Evolutionary conservation across 108 stramenopile genomes (phyloP), one percentile per base, ranked within the genome.

Genomic region (Pseudonitzschia pungens): DNA sequence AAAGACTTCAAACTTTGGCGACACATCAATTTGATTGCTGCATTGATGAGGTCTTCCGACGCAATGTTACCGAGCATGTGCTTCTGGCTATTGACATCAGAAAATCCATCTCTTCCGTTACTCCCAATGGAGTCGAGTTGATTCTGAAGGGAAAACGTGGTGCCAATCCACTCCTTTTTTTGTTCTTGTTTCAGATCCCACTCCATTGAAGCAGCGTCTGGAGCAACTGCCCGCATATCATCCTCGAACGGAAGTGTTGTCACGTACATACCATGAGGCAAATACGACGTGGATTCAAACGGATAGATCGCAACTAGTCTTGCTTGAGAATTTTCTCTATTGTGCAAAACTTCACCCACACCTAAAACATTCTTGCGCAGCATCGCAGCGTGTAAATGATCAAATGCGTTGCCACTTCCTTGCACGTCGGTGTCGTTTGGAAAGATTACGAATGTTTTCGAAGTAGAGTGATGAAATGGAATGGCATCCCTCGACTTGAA

Each of bases 301-400:
- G 92, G 89, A 56, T 83, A 77, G 14, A 93, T 58, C 16, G 89
- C 90, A 14, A 91, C 90, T 48, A 89, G 67, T 42, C 78, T 78
- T 12, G 85, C 79, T 40, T 86, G 65, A 50, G 74, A 75, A 32
- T 75, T 69, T 27, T 69, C 69, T 33, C 89, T 69, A 36, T 2
- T 36, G 27, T 75, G 48, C 28, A 88, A 68, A 1, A 90, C 79
- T 76, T 93, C 90, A 50, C 89, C 92, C 56, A 93, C 69, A 12
- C 78, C 90, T 52, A 87, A 64, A 12, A 93, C 92, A 12, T 76
- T 74, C 68, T 93, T 91, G 43, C 80, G 74, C 42, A 82, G 22
- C 92, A 93, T 93, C 28, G 89, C 80, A 27, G 69, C 68, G 54
- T 88, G 78, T 33, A 93, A 69, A 75, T 83, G 72, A 11, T 72